Base-by-base conservation (phyloP, 1,139 yeast genomes). In the Geotrichum siamense region DNA sequence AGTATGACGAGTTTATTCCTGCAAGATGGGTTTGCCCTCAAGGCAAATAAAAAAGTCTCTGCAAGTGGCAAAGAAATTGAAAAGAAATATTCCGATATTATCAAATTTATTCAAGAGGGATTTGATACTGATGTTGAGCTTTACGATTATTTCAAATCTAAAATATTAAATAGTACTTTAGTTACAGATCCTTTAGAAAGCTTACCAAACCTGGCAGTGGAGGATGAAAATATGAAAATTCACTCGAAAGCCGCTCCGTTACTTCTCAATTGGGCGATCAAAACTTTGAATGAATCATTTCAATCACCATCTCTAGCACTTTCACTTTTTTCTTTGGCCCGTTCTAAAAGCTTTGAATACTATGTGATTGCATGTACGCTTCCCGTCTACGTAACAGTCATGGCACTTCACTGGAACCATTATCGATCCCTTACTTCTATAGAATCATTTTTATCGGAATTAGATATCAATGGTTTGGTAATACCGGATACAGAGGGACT, bases 401-500 rank as follows among this genome's bases (percentile, higher is more conserved):
- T 72, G 12, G 50, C 54, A 25, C 53, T 69, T 4, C 51, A 62
- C 12, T 71, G 75, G 74, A 55, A 61, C 29, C 56, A 55, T 39
- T 69, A 59, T 53, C 61, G 64, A 29, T 73, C 71, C 43, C 49
- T 71, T 13, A 57, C 57, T 22, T 55, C 60, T 8, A 58, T 69
- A 10, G 63, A 65, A 25, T 51, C 57, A 2, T 50, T 68, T 15
- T 53, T 69, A 15, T 58, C 63, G 6, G 75, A 71, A 45, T 63
- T 71, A 61, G 62, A 61, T 15, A 63, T 64, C 42, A 71, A 71
- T 48, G 74, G 71, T 10, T 62, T 71, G 6, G 27, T n/a, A 58
- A 57, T 22, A 65, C 68, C 3, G 4, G 61, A 67, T 48, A 46
- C 59, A 1, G 62, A 58, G 8, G 71, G 75, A 2, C 53, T 59